phyloP scores from a whole-genome alignment of 805 yeast species.

The Dipodascopsis uninucleata region DNA sequence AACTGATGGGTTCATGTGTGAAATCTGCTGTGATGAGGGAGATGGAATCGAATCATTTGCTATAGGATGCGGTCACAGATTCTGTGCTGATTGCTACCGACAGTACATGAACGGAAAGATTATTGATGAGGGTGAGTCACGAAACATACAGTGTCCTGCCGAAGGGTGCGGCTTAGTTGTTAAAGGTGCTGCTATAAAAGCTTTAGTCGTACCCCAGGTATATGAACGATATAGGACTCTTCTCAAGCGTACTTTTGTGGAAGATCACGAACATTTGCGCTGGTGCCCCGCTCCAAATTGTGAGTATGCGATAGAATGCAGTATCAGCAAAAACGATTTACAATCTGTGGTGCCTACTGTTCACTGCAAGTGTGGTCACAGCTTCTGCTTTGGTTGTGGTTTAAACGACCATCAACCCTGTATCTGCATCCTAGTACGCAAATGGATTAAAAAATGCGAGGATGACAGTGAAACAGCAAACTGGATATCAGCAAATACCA shows the following conservation, averaged over 20 bases:
- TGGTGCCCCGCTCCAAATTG: conserved; percentile 91
- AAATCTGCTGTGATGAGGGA: conserved; percentile 68
- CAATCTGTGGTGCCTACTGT: conserved; percentile 59
- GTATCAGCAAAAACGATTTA: conserved; percentile 25
- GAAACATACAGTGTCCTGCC: conserved; percentile 61
- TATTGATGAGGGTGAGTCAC: conserved; percentile 35
- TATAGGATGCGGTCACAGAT: conserved; percentile 66
- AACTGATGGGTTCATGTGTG: conserved; percentile 46
- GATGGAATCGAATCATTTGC: conserved; percentile 42
- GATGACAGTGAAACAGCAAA: conserved; percentile 85
- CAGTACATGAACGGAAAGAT: conserved; percentile 52
- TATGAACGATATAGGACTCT: conserved; percentile 30
- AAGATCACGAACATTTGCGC: conserved; percentile 47
- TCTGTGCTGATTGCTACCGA: conserved; percentile 65
- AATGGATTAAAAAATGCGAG: conserved; percentile 74
- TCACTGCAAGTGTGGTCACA: conserved; percentile 59
- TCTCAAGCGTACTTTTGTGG: conserved; percentile 46
- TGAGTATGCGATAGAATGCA: conserved; percentile 49
- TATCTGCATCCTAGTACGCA: conserved; percentile 64
- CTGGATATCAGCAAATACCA: conserved; percentile 84
- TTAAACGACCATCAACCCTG: conserved; percentile 77
- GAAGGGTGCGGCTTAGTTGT: conserved; percentile 49
- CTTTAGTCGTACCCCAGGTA: conserved; percentile 35
- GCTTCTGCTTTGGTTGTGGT: conserved; percentile 75
- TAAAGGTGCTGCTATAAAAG: conserved; percentile 35